Base-by-base conservation (phyloP, 1,284 basidiomycete species). In the Boletus albobrunnescens region DNA sequence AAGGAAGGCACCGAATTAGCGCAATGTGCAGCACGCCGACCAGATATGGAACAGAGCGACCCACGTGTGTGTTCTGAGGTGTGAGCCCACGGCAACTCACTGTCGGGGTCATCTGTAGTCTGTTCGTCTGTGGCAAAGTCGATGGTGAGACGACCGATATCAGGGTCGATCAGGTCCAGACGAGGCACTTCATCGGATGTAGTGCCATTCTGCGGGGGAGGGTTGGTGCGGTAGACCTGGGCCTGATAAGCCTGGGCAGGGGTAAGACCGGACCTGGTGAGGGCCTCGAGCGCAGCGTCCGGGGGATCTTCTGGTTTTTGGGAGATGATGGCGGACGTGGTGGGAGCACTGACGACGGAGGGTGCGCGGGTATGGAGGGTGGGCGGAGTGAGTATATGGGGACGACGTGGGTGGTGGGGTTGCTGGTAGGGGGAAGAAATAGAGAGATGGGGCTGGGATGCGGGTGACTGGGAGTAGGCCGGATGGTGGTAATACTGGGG, bases 191-290 rank as follows among this genome's bases (percentile, higher is more conserved):
- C 51, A 28, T 54, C 47, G 28, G 52, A 38, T 14, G 65, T 52
- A 22, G 53, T 46, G 41, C 67, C 67, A 42, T 69, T 68, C 38
- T 59, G 55, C 43, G 70, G 50, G 63, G 56, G 47, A 47, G 69
- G 66, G 52, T 64, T 71, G 57, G 71, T 77, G 48, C 68, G 69
- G 57, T 83, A 82, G 33, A 87, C 74, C 63, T 88, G 84, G 6
- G 79, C 79, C 60, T 87, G 87, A 69, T 88, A 89, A 32, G 83
- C 82, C 65, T 90, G 87, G 11, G 85, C 84, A 38, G 84, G 80
- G 6, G 85, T 85, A 47, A 87, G 73, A 6, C 79, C 82, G 31
- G 74, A 69, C 44, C 68, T 71, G 24, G 74, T 71, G 39, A 74
- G 63, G 17, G 71, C 67, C 53, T 78, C 76, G 50, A 76, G 70